Evolutionary conservation across 148 eudicot species (phyloP).

Genomic region (Euryodendron excelsum): DNA sequence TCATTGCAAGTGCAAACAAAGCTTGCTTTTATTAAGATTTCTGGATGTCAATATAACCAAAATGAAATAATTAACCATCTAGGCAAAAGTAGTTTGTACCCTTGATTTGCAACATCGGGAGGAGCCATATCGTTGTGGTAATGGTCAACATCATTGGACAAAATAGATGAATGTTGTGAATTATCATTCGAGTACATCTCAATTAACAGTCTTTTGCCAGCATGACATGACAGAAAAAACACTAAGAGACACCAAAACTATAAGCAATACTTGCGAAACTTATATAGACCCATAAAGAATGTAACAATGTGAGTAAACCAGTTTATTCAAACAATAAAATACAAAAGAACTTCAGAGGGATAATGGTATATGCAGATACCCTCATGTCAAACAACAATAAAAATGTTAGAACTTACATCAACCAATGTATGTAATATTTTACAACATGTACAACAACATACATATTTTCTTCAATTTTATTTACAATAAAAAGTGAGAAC

Average conservation of each 20-base stretch:
- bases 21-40: neutral
- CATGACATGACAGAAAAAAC: neutral
- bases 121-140: conserved; percentile 13
- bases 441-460: neutral
- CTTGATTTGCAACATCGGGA: conserved; percentile 10
- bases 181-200: conserved; percentile 17
- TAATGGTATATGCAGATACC: neutral
- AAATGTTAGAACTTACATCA: neutral
- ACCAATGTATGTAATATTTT: neutral
- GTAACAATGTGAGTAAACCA: neutral
- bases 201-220: conserved; percentile 1
- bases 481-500: neutral
- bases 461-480: neutral
- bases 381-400: neutral
- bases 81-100: conserved; percentile 7
- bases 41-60: neutral
- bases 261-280: neutral
- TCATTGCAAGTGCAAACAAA: neutral
- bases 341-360: neutral
- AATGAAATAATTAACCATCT: neutral
- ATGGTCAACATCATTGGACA: conserved; percentile 11
- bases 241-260: neutral
- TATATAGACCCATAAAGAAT: neutral
- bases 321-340: neutral
- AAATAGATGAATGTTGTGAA: conserved; percentile 26